Evolutionary conservation across 2,329 filamentous ascomycete genomes (phyloP), one percentile per base, ranked within the genome.

Genomic region (Coniochaeta ligniaria): DNA sequence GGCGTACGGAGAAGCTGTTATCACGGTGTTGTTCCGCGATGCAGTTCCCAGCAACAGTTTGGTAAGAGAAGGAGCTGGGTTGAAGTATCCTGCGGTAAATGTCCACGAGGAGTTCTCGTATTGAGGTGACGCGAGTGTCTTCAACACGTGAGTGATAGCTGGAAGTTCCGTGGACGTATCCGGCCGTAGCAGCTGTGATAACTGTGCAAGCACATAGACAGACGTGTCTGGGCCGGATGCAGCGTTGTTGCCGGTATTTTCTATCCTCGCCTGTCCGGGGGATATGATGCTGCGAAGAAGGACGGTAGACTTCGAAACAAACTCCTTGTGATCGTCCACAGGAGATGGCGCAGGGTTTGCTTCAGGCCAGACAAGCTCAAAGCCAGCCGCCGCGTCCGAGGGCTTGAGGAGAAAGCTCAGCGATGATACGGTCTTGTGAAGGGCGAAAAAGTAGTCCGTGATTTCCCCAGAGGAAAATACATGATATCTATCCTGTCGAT

Each of bases 51-150:
- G 85, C 0, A 99, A 80, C 0, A 96, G 83, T 43, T 87, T 84
- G 2, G 91, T 93, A 22, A 98, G 84, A 4, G 88, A 86, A 0
- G 92, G 89, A 7, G 92, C 92, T 60, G 96, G 96, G 77, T 99
- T 99, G 78, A 99, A 99, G 77, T 99, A 99, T 59, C 95, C 95
- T 0, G 95, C 95, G 0, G 95, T 98, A 73, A 99, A 98, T 0
- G 92, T 95, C 95, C 95, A 99, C 16, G 86, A 88, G 0, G 90
- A 90, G 36, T 84, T 82, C 11, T 80, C 77, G 67, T 91, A 90
- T 6, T 81, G 76, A 0, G 89, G 82, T 0, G 74, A 76, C 0
- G 88, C 81, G 3, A 97, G 81, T 1, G 83, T 83, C 50, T 83
- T 82, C 3, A 98, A 82, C 43, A 98, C 83, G 54, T 84, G 83